Base-by-base conservation (phyloP, 345 rosid species). In the Iberis pinnata region DNA sequence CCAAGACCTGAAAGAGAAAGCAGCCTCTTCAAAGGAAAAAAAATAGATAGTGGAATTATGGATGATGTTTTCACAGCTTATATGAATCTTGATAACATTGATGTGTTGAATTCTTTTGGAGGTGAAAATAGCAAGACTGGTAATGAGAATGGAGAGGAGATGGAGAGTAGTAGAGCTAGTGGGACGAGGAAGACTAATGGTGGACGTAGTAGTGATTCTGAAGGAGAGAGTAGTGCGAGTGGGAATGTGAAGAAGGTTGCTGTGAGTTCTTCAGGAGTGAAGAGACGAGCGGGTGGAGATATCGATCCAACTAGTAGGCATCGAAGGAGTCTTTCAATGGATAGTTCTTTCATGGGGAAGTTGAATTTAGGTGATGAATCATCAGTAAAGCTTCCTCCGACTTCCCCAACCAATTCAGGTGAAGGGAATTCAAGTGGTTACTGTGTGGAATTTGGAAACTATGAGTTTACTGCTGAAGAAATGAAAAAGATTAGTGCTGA, bases 311-410 rank as follows among this genome's bases (percentile, higher is more conserved):
- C 79, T 13, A 17, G 47, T 19, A 69, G 86, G 24, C 94, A 84
- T 44, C 54, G 52, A 25, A 59, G 94, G 64, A 84, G 94, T 65
- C 65, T 84, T 43, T 84, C 94, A 1, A 71, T 84, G 89, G 94
- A 84, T 65, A 84, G 94, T 70, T 40, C 43, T 46, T 78, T 75
- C 63, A 71, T 80, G 75, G 89, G 72, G 17, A 61, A 69, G 47
- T 56, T 80, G 61, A 65, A 65, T 26, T 78, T 81, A 14, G 74
- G 65, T 16, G 89, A 81, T 16, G 79, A 71, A 15, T 42, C 66
- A 11, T 47, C 47, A 3, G 22, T 49, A 9, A 77, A 62, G 67
- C 58, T 56, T 57, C 69, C 78, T n/a, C 73, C 76, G 7, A 68
- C 72, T 57, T 67, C 78, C 12, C 73, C 76, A 9, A 68, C 72